Evolutionary conservation across 495 filamentous ascomycete species (phyloP), one percentile per base, ranked within the genome.

Genomic region (Aspergillus nidulans): DNA sequence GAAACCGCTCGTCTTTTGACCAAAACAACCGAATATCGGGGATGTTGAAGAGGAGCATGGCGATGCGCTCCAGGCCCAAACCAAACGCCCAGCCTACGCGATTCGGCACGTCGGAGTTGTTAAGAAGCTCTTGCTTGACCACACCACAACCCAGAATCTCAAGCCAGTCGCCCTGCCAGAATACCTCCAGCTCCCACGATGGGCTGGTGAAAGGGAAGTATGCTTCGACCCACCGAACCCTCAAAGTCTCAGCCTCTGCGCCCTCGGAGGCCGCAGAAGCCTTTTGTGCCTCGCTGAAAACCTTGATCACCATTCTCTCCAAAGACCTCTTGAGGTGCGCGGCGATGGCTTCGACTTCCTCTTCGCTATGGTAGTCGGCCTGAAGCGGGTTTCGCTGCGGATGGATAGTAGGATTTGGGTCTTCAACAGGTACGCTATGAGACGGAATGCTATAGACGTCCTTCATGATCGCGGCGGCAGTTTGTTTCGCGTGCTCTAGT

Each of bases 1-100:
- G 69, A 69, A 97, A 98, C 9, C 94, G 82, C 58, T 75, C 57
- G 62, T 98, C 94, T 45, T 76, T 71, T 9, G 88, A 94, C 95
- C 94, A 98, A 74, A 98, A 97, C 8, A 97, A 84, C n/a, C 94
- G 84, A 58, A 98, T 98, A 61, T 98, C 94, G 0, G 92, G 90
- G 45, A 98, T 95, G 42, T 86, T 85, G 71, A 96, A 98, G 5
- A 98, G 80, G 24, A 98, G 78, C 95, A 98, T 98, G 41, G 94
- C 91, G 49, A 98, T 88, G 49, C 94, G 81, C 65, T 98, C 94
- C 20, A 97, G 78, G 9, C 94, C 94, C 13, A 97, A 75, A 21
- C 94, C 95, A 64, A 97, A 98, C 7, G 94, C 95, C 95, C 94
- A 98, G 10, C 95, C 92, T 15, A 96, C 61, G 58, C 90, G 82